A percentile compares a stretch with the other conserved stretches of the same genome.
phyloP scores from a whole-genome alignment of 129 eudicot genomes.

The Ambrosia artemisiifolia region DNA sequence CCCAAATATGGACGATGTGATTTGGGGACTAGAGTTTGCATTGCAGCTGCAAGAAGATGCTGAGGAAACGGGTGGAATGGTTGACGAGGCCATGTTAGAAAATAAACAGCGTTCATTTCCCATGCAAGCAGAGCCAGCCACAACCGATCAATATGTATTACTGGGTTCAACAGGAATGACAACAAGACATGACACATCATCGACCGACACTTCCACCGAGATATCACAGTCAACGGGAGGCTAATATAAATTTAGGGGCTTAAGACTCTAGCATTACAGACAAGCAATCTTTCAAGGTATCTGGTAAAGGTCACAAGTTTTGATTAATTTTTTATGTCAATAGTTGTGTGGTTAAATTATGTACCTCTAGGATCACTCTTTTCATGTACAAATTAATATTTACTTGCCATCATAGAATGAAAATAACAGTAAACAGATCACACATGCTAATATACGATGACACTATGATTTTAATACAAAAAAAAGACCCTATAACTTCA shows the following conservation, averaged over 20 bases:
- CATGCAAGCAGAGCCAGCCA: constrained; percentile 16
- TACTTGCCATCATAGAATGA: neutral
- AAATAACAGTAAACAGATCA: neutral
- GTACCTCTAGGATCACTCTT: neutral
- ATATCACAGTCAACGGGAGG: neutral
- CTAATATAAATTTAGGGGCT: neutral
- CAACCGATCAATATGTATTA: constrained; percentile 6
- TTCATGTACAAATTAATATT: constrained; percentile 2
- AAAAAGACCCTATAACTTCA: neutral
- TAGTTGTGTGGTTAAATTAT: neutral
- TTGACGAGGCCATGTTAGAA: neutral
- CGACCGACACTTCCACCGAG: neutral
- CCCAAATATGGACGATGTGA: constrained; percentile 16
- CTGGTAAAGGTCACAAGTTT: constrained; percentile 9
- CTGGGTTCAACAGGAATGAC: constrained; percentile 18
- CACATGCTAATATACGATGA: neutral
- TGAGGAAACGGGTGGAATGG: constrained; percentile 1
- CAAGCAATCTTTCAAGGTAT: neutral
- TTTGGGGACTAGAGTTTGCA: constrained; percentile 29
- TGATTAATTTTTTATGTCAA: neutral
- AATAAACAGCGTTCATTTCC: constrained; percentile 4
- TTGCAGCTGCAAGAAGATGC: constrained; percentile 24
- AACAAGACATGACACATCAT: neutral
- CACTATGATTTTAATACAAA: neutral
- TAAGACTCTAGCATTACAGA: neutral